Evolutionary conservation across 805 yeast genomes (phyloP).

Genomic region (Teunomyces pallodes): DNA sequence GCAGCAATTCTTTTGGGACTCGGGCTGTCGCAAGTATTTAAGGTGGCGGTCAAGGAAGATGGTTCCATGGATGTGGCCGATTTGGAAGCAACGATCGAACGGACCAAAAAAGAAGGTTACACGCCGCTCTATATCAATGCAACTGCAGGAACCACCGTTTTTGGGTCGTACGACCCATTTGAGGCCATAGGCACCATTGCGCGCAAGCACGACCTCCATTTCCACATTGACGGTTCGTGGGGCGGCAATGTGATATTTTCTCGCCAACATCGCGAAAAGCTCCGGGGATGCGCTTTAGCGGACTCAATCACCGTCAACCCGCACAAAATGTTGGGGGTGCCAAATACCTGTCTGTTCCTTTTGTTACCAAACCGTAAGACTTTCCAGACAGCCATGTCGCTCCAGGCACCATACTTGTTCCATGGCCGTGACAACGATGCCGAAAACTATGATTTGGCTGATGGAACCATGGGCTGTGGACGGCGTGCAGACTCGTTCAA

Average conservation of each 20-base stretch:
- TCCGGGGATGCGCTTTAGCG: slow-evolving; percentile 64
- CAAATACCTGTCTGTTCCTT: slow-evolving; percentile 71
- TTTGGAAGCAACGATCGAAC: slow-evolving; percentile 44
- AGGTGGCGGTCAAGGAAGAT: slow-evolving; percentile 52
- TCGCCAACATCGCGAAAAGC: slow-evolving; percentile 41
- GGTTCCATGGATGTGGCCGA: slow-evolving; percentile 57
- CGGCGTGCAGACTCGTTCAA: slow-evolving; percentile 80
- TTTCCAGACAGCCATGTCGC: slow-evolving; percentile 71
- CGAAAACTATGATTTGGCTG: slow-evolving; percentile 73
- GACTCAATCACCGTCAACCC: slow-evolving; percentile 80
- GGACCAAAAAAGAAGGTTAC: slow-evolving; percentile 50
- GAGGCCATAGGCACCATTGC: slow-evolving; percentile 53
- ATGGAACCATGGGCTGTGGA: slow-evolving; percentile 92
- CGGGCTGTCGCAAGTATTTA: slow-evolving; percentile 62
- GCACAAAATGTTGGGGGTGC: slow-evolving; percentile 87
- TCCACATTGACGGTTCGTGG: slow-evolving; percentile 89
- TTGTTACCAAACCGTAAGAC: slow-evolving; percentile 64
- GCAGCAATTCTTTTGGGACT: slow-evolving; percentile 76
- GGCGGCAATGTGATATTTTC: slow-evolving; percentile 83
- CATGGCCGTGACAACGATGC: slow-evolving; percentile 52
- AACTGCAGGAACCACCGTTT: slow-evolving; percentile 88
- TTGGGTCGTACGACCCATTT: slow-evolving; percentile 77
- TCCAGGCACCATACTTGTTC: slow-evolving; percentile 78
- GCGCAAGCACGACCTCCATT: slow-evolving; percentile 58
- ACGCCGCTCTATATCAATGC: slow-evolving; percentile 76